phyloP scores from a whole-genome alignment of 768 basidiomycete genomes.

The Tricholoma matsutake region DNA sequence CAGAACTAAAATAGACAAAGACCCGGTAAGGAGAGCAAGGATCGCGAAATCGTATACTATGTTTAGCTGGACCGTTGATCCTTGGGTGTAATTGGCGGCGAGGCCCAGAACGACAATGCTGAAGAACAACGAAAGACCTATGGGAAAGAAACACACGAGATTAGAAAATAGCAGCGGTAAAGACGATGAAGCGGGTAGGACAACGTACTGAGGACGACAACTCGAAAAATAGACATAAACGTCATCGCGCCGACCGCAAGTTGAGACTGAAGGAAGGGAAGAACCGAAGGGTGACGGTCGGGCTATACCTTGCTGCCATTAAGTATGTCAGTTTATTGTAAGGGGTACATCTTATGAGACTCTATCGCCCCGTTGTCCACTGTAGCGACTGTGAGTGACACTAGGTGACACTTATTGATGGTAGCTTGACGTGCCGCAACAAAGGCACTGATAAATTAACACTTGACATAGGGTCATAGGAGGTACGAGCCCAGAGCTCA shows the following conservation, averaged over 20 bases:
- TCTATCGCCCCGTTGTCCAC: no score
- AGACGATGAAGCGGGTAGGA: not conserved
- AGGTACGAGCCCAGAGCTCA: no score
- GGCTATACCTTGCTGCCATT: not conserved
- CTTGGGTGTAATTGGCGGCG: slow-evolving; percentile 9
- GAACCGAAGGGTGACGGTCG: not conserved
- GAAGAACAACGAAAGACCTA: slow-evolving; percentile 10
- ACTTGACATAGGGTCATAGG: no score
- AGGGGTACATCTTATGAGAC: no score
- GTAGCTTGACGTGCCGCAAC: no score
- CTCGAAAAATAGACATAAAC: slow-evolving; percentile 11
- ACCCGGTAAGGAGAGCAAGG: slow-evolving; percentile 10
- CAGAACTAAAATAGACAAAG: slow-evolving; percentile 4
- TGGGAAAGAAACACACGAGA: not conserved
- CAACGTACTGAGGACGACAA: not conserved
- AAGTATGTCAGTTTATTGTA: not conserved
- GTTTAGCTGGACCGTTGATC: not conserved
- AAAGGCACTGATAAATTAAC: no score
- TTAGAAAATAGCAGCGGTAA: not conserved
- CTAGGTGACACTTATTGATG: no score
- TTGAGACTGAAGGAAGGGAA: not conserved
- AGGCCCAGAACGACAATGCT: slow-evolving; percentile 11
- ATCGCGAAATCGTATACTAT: slow-evolving; percentile 9
- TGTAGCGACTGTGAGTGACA: no score
- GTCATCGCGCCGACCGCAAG: slow-evolving; percentile 6